Conservation (phyloP, 2,329 filamentous ascomycete genomes). For the Huntiella moniliformis region DNA sequence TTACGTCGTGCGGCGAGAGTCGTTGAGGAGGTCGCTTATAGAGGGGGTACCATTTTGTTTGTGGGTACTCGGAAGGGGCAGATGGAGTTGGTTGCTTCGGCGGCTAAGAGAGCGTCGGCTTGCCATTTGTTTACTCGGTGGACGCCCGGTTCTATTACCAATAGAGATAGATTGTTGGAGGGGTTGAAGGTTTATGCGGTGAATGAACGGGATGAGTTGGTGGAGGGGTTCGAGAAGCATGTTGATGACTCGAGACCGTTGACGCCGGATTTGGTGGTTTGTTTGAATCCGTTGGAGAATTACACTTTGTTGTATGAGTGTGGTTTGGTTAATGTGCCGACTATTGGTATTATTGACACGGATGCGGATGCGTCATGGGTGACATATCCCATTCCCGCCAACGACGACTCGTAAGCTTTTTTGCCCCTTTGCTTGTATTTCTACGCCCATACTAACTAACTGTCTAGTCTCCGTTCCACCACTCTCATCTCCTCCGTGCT, state of each 20-base stretch:
- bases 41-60: conserved; percentile 74
- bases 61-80: conserved; percentile 75
- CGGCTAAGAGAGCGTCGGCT: conserved; percentile 56
- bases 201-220: conserved; percentile 47
- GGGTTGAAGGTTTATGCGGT: conserved; percentile 54
- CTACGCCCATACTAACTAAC: conserved; percentile 14
- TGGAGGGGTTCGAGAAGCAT: conserved; percentile 46
- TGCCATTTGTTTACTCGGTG: conserved; percentile 88
- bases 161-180: conserved; percentile 73
- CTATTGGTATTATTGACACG: conserved; percentile 87
- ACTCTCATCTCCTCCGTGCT: conserved; percentile 71
- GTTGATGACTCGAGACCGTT: conserved; percentile 45
- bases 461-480: conserved; percentile 53
- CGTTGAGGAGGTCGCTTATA: conserved; percentile 66
- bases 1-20: conserved; percentile 85
- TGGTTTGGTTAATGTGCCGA: conserved; percentile 69
- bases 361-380: conserved; percentile 84
- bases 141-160: conserved; percentile 83
- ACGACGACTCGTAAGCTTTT: conserved; percentile 64
- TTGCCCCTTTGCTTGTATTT: background rate
- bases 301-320: conserved; percentile 82
- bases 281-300: conserved; percentile 85
- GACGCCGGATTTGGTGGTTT: conserved; percentile 78
- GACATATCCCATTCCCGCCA: conserved; percentile 89
- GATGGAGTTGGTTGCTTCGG: conserved; percentile 59